Conservation (phyloP, 768 basidiomycete genomes). For the Kondoa subrosea region DNA sequence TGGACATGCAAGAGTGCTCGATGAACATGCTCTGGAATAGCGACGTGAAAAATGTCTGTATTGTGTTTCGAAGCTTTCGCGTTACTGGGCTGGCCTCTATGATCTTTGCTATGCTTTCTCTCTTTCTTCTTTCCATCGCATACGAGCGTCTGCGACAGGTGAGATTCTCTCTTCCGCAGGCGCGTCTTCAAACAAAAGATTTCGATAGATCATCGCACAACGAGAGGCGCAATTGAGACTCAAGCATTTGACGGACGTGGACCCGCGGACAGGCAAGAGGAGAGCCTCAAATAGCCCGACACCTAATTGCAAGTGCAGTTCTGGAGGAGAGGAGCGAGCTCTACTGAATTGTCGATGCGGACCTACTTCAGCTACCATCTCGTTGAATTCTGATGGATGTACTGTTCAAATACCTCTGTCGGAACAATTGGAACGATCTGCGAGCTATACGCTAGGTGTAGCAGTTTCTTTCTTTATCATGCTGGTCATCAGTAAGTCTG, state of each 20-base stretch:
- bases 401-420: background rate
- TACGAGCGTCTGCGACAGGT: conserved; percentile 1
- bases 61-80: background rate
- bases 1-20: background rate
- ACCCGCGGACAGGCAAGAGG: background rate
- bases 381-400: background rate
- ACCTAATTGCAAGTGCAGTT: background rate
- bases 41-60: background rate
- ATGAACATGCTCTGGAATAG: background rate
- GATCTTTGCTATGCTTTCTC: background rate
- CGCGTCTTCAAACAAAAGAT: background rate
- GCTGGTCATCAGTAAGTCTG: conserved; percentile 3
- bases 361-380: background rate
- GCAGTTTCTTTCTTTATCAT: conserved; percentile 4
- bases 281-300: background rate
- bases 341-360: background rate
- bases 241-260: background rate
- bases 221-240: background rate
- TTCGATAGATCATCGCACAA: background rate
- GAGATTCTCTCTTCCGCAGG: background rate
- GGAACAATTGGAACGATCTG: background rate
- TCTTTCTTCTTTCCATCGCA: background rate
- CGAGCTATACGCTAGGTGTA: background rate
- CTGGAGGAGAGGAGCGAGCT: background rate
- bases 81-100: background rate